Base-by-base conservation (phyloP, 1,284 basidiomycete species). In the Cryptococcus sp. region DNA sequence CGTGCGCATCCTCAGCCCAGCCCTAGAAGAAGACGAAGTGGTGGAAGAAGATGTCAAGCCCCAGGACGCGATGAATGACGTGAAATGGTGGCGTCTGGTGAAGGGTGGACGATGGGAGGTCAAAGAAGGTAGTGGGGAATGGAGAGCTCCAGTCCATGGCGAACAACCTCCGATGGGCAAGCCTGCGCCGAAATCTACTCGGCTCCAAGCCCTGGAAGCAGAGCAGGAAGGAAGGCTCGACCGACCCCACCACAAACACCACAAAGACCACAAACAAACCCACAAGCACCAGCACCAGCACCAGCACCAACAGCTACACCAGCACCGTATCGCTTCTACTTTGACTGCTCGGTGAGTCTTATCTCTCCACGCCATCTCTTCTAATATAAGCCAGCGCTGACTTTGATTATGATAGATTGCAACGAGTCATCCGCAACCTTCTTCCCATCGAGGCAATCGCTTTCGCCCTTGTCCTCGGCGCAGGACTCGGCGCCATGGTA, bases 381-480 rank as follows among this genome's bases (percentile, higher is more conserved):
- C 26, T 29, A 10, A 3, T n/a, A 5, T 48, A 8, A 29, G 47
- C 52, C 38, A 20, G n/a, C 39, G 22, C 20, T 26, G 22, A 7
- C 16, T 16, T n/a, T 50, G 11, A 15, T 29, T 22, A 11, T 20
- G 37, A 25, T 46, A 67, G 70, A 47, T 59, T 70, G 37, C 60
- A 66, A 43, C 48, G 58, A 38, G 68, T 67, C 15, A 50, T 69
- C 16, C 46, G 50, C 20, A 52, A 58, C 23, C 66, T 72, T 17
- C 46, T 47, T 11, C 57, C 62, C 1, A 29, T 54, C 44, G 70
- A 72, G 58, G 52, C 63, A 5, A 60, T 64, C 55, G 55, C 52
- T 8, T 10, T 72, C 17, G 65, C 65, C 2, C 67, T 69, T 46
- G 64, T 72, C 37, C 49, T 70, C 15, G 70, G 70, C 16, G 65